Evolutionary conservation across 345 rosid species (phyloP).

Genomic region (Heritiera littoralis): DNA sequence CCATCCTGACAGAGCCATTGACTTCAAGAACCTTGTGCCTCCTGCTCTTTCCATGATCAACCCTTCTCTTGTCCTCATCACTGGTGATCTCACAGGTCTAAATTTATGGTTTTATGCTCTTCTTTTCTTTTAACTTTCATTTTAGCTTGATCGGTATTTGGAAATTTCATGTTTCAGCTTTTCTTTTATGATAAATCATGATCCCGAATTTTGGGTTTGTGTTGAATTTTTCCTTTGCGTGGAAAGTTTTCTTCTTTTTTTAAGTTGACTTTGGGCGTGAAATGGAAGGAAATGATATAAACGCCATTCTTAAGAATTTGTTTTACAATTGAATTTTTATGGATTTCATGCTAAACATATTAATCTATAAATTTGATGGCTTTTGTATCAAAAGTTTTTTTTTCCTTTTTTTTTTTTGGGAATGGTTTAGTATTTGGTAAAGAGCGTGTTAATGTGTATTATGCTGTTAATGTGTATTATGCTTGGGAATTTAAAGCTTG

Average conservation of each 20-base stretch:
- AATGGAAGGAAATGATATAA: neutral
- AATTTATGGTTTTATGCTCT: neutral
- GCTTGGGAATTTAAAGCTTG: slow-evolving; percentile 2
- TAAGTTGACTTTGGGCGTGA: neutral
- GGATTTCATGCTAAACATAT: neutral
- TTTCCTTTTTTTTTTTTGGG: neutral
- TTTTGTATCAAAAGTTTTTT: neutral
- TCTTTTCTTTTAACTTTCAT: neutral
- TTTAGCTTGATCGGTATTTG: neutral
- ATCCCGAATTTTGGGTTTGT: slow-evolving; percentile 9
- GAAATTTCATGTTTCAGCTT: neutral
- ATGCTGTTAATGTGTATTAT: neutral
- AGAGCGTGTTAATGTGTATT: neutral
- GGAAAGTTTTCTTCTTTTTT: neutral
- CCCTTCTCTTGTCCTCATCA: slow-evolving; percentile 84
- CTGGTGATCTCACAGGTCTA: slow-evolving; percentile 94
- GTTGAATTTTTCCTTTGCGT: slow-evolving; percentile 1
- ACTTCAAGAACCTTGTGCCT: slow-evolving; percentile 57
- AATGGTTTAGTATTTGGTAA: neutral
- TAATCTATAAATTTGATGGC: neutral
- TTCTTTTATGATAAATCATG: slow-evolving; percentile 4
- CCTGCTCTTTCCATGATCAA: slow-evolving; percentile 74
- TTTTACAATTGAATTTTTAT: slow-evolving; percentile 14
- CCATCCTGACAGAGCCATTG: slow-evolving; percentile 77
- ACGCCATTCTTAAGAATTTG: neutral